phyloP scores from a whole-genome alignment of 2,329 filamentous ascomycete genomes.

The Xylariaceae sp. region DNA sequence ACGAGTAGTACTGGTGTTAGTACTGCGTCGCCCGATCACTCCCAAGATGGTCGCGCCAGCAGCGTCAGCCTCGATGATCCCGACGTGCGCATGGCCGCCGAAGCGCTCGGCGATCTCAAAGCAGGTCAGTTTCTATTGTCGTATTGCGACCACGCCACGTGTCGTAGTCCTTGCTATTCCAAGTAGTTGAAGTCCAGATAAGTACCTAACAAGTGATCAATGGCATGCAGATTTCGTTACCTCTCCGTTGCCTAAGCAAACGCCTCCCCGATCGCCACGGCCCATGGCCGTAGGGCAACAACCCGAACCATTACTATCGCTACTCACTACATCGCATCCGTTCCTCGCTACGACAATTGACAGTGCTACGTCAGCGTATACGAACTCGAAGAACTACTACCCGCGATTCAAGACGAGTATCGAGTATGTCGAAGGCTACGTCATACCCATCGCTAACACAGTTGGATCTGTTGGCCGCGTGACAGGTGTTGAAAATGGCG shows the following conservation, averaged over 20 bases:
- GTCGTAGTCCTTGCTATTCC: neutral
- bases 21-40: constrained; percentile 45
- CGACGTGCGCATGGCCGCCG: constrained; percentile 66
- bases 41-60: constrained; percentile 42
- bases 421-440: constrained; percentile 84
- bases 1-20: constrained; percentile 39
- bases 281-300: constrained; percentile 44
- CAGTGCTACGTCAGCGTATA: constrained; percentile 79
- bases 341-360: constrained; percentile 81
- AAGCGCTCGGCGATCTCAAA: constrained; percentile 69
- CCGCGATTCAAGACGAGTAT: constrained; percentile 84
- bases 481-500: constrained; percentile 81
- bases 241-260: constrained; percentile 50
- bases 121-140: constrained; percentile 52
- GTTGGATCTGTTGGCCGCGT: constrained; percentile 78
- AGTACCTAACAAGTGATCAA: constrained; percentile 16
- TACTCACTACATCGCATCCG: constrained; percentile 85
- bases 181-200: constrained; percentile 11
- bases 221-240: constrained; percentile 58
- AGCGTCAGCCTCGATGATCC: constrained; percentile 61
- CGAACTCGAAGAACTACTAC: constrained; percentile 83
- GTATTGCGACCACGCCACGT: constrained; percentile 9
- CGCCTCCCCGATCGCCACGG: constrained; percentile 39
- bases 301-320: constrained; percentile 75
- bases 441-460: constrained; percentile 81